Base-by-base conservation (phyloP, 108 stramenopile species). In the Discostella stelligeroides region DNA sequence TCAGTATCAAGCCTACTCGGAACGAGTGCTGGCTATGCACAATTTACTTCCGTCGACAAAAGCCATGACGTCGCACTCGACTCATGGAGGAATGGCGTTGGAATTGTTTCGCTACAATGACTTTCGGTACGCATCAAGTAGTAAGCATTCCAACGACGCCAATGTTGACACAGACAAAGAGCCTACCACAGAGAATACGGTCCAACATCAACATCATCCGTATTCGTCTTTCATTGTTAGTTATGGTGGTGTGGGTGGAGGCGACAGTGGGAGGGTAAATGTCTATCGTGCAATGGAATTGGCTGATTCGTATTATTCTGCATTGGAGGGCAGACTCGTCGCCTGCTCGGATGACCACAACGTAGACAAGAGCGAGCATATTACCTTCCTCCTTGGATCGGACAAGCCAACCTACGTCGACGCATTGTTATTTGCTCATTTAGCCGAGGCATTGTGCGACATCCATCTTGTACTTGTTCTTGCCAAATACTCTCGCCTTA, bases 381-480 rank as follows among this genome's bases (percentile, higher is more conserved):
- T 23, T n/a, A 48, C 34, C 11, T 86, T 58, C 59, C 59, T 88
- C 17, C 70, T 87, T 58, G 81, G 83, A 59, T 84, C 84, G 7
- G 23, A 41, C 11, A 41, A 62, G n/a, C 88, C 85, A 7, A 76
- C 83, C 13, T 42, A 63, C 49, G 66, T 86, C 11, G 90, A 92
- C 71, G 85, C 76, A 14, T 43, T 83, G 1, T 42, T 92, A 2
- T 92, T 88, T 85, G 85, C 81, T 11, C 88, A 88, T 68, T 60
- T 92, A 46, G 86, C 86, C 9, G 85, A 88, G 17, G 90, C 90
- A 13, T 68, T 89, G 10, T 76, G 79, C 58, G 84, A 92, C 70
- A 82, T 89, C 4, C 82, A 92, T 62, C 68, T 92, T 40, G 85
- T 89, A 7, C 73, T 80, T 12, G 66, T 89, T 20, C 62, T 92